Percentiles rank a stretch among this genome's conserved stretches.
Evolutionary conservation across 2,329 filamentous ascomycete species (phyloP).

Genomic region (Hypoxylon sp.): DNA sequence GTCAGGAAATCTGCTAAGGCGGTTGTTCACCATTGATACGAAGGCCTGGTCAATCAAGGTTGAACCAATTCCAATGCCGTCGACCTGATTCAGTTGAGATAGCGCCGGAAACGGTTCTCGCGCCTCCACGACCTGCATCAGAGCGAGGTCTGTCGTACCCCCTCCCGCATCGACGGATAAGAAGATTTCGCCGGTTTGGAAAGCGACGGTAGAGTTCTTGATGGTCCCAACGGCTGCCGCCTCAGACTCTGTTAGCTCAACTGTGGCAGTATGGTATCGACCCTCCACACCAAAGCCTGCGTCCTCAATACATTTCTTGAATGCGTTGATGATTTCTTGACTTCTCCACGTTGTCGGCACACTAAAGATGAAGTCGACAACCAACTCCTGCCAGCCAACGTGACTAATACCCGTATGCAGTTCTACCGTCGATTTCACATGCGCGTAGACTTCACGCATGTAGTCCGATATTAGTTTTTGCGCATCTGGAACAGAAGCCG

Average conservation of each 20-base stretch:
- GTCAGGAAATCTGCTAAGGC: slow-evolving; percentile 57
- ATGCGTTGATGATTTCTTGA: slow-evolving; percentile 65
- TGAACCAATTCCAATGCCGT: slow-evolving; percentile 63
- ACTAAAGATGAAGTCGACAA: slow-evolving; percentile 69
- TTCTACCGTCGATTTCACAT: slow-evolving; percentile 63
- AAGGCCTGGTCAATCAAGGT: slow-evolving; percentile 64
- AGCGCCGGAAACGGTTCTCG: slow-evolving; percentile 50
- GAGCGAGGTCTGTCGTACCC: slow-evolving; percentile 63
- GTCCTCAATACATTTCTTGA: slow-evolving; percentile 62
- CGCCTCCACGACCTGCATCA: slow-evolving; percentile 59
- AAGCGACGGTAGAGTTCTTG: slow-evolving; percentile 59
- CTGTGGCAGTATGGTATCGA: slow-evolving; percentile 56
- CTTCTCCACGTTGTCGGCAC: slow-evolving; percentile 71
- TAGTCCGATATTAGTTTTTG: slow-evolving; percentile 66
- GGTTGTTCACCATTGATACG: slow-evolving; percentile 56
- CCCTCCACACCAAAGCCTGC: slow-evolving; percentile 66
- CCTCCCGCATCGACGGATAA: slow-evolving; percentile 63
- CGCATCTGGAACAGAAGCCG: slow-evolving; percentile 60
- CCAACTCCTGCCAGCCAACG: slow-evolving; percentile 61
- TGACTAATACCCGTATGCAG: slow-evolving; percentile 57
- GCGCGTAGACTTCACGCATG: slow-evolving; percentile 63
- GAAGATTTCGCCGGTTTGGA: slow-evolving; percentile 59
- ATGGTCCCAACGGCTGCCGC: slow-evolving; percentile 64
- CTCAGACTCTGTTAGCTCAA: slow-evolving; percentile 65
- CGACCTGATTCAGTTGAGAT: slow-evolving; percentile 57